phyloP scores from a whole-genome alignment of 148 eudicot genomes.

The Rhododendron williamsianum region DNA sequence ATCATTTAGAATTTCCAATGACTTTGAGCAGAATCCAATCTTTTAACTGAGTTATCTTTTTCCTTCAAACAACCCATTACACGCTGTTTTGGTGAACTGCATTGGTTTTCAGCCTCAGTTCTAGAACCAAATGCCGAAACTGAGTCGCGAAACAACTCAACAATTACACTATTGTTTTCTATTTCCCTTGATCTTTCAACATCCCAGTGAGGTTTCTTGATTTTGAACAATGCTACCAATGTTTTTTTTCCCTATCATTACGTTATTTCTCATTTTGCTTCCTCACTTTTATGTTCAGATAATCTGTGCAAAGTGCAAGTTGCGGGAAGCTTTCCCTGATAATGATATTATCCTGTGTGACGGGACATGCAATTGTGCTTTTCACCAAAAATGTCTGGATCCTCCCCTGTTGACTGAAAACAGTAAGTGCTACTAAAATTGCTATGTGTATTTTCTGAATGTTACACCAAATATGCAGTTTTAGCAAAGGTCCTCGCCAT shows the following conservation, averaged over 20 bases:
- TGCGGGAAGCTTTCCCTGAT: constrained; percentile 76
- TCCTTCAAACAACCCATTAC: not conserved
- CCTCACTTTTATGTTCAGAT: constrained; percentile 41
- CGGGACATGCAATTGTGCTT: constrained; percentile 90
- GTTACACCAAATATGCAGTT: not conserved
- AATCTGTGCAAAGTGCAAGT: constrained; percentile 75
- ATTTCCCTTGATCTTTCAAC: not conserved
- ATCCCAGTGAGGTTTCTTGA: not conserved
- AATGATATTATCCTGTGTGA: constrained; percentile 95
- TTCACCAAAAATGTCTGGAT: constrained; percentile 90
- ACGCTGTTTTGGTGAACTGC: not conserved
- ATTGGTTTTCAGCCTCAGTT: not conserved
- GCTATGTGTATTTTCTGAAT: constrained; percentile 5
- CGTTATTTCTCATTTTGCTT: not conserved
- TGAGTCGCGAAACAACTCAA: not conserved
- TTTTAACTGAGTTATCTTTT: not conserved
- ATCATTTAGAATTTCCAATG: not conserved
- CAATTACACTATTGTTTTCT: not conserved
- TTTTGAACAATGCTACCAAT: not conserved
- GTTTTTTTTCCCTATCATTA: not conserved
- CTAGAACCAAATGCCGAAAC: not conserved
- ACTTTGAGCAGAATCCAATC: not conserved
- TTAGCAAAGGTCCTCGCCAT: not conserved
- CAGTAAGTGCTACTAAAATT: constrained; percentile 46
- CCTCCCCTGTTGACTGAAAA: constrained; percentile 85